These are phyloP conservation scores for Cucumis melo DNA, from an alignment of 306 rosid genomes.

Conservation along the genomic window DNA sequence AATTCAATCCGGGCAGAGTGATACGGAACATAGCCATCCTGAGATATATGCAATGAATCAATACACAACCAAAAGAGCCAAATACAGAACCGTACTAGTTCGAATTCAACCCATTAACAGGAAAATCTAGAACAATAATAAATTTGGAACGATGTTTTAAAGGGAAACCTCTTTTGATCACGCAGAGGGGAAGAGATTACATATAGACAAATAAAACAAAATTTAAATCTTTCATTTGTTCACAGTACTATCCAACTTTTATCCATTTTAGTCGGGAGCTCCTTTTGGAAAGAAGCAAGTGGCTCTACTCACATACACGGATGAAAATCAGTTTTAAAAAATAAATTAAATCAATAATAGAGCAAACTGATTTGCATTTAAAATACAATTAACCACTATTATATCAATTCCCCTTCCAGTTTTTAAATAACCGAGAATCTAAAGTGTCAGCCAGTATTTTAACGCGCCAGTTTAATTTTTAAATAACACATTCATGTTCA, in stretches of 20 bases:
- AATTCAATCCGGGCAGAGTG: conserved; percentile 91
- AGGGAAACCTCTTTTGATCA: neutral
- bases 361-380: neutral
- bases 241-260: neutral
- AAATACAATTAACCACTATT: neutral
- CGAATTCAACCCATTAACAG: neutral
- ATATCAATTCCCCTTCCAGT: neutral
- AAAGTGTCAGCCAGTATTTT: neutral
- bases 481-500: neutral
- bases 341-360: neutral
- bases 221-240: neutral
- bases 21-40: conserved; percentile 95
- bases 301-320: neutral
- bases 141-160: neutral
- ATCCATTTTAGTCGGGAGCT: neutral
- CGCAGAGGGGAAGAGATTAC: neutral
- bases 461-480: neutral
- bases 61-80: neutral
- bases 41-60: conserved; percentile 6
- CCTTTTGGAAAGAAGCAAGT: neutral
- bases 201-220: neutral
- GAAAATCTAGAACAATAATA: neutral
- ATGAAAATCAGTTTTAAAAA: neutral
- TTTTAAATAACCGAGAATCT: neutral
- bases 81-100: neutral